Base-by-base conservation (phyloP, 495 filamentous ascomycete genomes). In the Aspergillus haitiensis region DNA sequence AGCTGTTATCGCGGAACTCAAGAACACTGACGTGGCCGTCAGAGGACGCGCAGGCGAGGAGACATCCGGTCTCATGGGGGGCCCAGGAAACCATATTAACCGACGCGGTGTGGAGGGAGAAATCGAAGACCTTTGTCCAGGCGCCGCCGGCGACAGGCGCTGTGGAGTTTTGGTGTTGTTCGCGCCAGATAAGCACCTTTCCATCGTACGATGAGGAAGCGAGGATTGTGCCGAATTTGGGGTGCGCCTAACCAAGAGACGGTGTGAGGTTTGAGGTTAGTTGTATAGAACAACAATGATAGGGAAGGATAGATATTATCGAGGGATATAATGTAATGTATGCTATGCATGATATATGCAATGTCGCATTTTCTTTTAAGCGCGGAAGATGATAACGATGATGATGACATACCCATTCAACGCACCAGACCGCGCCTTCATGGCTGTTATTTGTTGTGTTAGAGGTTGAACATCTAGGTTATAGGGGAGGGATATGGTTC, bases 131-230 rank as follows among this genome's bases (percentile, higher is more conserved):
- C 72, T 87, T 84, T 64, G 88, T 85, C 90, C 89, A 91, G 55
- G 75, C 68, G 67, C 80, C 77, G 61, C 80, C 77, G 64, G 78
- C 76, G 21, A 66, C 66, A 54, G 74, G 76, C 31, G 74, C 74
- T 51, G 75, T 72, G 35, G 78, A 66, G 63, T 71, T 78, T 53
- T 79, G 74, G 46, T 78, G 76, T 70, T 88, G 86, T 79, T 99
- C 94, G 71, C 92, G 92, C 92, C 92, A 98, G 79, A 99, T 97
- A 70, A 97, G 83, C 62, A 98, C 93, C 74, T 94, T 96, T 75
- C 94, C 94, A 75, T 98, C 95, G 79, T 97, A 98, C 65, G 88
- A 88, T 55, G 92, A 90, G 67, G 86, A 91, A 58, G 94, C 94
- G 46, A 99, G 88, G 74, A 99, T 97, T 73, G 90, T 96, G 80